Base-by-base conservation (phyloP, 2,329 filamentous ascomycete genomes). In the Stagonosporopsis cucurbitacearum region DNA sequence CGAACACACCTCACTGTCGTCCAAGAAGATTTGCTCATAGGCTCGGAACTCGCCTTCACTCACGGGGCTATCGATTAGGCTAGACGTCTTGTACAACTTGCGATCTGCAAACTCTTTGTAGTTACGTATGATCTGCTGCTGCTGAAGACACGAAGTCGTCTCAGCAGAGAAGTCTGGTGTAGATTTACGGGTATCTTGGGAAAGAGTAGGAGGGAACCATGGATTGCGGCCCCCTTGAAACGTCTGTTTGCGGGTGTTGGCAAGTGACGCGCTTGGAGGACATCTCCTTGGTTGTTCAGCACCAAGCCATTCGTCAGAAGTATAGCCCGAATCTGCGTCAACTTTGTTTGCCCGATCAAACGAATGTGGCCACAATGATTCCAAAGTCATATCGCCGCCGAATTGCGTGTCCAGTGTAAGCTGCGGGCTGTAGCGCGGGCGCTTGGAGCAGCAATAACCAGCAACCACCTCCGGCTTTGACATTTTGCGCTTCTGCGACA, bases 1-100 rank as follows among this genome's bases (percentile, higher is more conserved):
- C 17, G 46, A 55, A 28, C 40, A 28, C 40, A n/a, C 17, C 23
- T 62, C 59, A 13, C 55, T 58, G 7, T 57, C 59, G 1, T 48
- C 60, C 12, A 67, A 3, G 32, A 68, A 68, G 3, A 64, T 58
- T n/a, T 49, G 50, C 46, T 69, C 65, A 46, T 65, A 68, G 1
- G 42, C 50, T 20, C 42, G 56, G 26, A 60, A 52, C 2, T 63
- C 58, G n/a, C 48, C 57, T 0, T 67, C 60, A 8, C 51, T 56
- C 15, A 44, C 36, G 6, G 40, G 48, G 12, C 56, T 60, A 12
- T 19, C n/a, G 3, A 54, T 26, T 1, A 60, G 25, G 5, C 39
- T 25, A 28, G 39, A 23, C 2, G 25, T 15, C 28, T 22, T 42
- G 15, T 9, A 6, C 64, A 45, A 23, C 40, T 44, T 53, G 22